Evolutionary conservation across 2,329 filamentous ascomycete species (phyloP).

Genomic region (Emericellopsis cladophorae): DNA sequence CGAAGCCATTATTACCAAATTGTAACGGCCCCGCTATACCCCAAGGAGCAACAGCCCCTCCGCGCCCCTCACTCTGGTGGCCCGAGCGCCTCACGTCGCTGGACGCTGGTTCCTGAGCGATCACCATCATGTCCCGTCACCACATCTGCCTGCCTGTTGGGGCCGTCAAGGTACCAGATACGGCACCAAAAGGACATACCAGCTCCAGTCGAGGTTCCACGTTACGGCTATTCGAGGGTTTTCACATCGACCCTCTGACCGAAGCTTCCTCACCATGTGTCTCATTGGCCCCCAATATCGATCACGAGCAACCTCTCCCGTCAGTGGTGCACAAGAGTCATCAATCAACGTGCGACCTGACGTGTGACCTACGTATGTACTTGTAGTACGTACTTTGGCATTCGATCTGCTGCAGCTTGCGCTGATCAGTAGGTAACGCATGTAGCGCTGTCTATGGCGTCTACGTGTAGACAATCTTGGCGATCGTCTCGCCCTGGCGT

Average conservation of each 20-base stretch:
- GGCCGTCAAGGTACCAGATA: not conserved
- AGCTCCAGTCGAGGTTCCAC: no score
- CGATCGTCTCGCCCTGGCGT: no score
- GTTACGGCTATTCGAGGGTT: slow-evolving; percentile 6
- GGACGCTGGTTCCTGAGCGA: slow-evolving; percentile 17
- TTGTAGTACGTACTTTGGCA: not conserved
- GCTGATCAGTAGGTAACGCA: not conserved
- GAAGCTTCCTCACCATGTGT: not conserved
- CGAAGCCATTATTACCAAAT: slow-evolving; percentile 17
- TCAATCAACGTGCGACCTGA: not conserved
- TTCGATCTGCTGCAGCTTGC: not conserved
- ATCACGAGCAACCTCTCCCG: not conserved
- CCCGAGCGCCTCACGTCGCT: slow-evolving; percentile 6
- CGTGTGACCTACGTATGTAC: no score
- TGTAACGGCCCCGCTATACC: slow-evolving; percentile 13
- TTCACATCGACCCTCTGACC: not conserved
- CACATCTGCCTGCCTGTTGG: not conserved
- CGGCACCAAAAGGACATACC: not conserved
- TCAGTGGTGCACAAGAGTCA: not conserved
- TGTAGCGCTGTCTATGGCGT: not conserved
- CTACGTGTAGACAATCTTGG: no score
- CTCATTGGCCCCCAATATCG: no score
- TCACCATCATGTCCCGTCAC: slow-evolving; percentile 12
- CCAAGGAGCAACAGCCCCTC: slow-evolving; percentile 12
- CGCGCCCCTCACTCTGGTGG: not conserved